Evolutionary conservation across 768 basidiomycete species (phyloP), one percentile per base, ranked within the genome.

Genomic region (Coprinopsis marcescibilis): DNA sequence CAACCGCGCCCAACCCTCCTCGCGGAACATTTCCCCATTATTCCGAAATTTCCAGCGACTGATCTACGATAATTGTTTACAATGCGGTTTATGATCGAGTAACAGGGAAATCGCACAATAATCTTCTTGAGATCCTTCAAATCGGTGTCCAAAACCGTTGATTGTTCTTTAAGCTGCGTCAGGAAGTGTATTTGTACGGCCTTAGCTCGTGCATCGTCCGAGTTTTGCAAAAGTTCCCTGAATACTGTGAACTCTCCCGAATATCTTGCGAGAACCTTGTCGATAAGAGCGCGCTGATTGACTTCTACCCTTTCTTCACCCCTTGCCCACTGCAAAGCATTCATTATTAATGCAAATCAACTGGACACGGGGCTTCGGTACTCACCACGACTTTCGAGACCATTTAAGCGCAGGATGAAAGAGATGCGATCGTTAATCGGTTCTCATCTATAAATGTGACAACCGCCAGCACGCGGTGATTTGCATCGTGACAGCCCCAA

Each of bases 201-300:
- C 43, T 72, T 78, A 2, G 89, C 80, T 36, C 77, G 83, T 2
- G 88, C 92, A 65, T 96, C 94, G 60, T 96, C 93, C 23, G 93
- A 93, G 60, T 99, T 97, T 69, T 98, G 95, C 0, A 97, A 68
- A 4, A 99, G 76, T 63, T 97, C 95, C 40, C 94, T 68, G 54
- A 76, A 76, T 6, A 76, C 76, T 14, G 93, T 95, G 56, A 93
- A 89, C 69, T 96, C 93, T 43, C 91, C 94, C 11, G 87, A 89
- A 66, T 99, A 99, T 20, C 95, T 75, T 10, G 95, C 92, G 17
- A 99, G 80, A 19, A 98, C 90, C 67, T 93, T 97, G 73, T 96
- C 94, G 45, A 97, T 95, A 47, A 96, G 71, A n/a, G 92, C 93
- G 15, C 94, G 79, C 61, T 95, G 94, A 63, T 95, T 95, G 37